Percentiles rank a stretch among this genome's conserved stretches.
phyloP scores from a whole-genome alignment of 1,139 yeast genomes.

The Blastobotrys persicus region DNA sequence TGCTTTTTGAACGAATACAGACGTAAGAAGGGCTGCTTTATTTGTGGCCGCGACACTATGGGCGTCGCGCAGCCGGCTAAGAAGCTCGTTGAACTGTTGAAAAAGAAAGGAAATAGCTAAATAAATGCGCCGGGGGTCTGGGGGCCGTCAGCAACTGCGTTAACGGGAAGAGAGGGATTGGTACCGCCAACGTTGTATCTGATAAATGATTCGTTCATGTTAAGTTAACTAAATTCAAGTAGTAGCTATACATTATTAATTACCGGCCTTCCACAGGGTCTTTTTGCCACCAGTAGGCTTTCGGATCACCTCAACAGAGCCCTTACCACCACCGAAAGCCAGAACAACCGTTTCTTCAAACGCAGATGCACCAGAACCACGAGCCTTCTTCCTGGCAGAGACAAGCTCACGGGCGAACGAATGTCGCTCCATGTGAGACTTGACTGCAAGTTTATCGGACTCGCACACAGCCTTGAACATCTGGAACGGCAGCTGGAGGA shows the following conservation, averaged over 20 bases:
- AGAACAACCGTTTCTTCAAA: slow-evolving; percentile 37
- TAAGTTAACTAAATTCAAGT: too few species aligned
- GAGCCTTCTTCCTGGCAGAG: slow-evolving; percentile 27
- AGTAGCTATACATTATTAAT: slow-evolving; percentile 13
- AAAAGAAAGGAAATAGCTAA: slow-evolving; percentile 1
- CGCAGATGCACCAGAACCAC: slow-evolving; percentile 18
- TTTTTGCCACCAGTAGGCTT: slow-evolving; percentile 33
- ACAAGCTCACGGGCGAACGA: slow-evolving; percentile 33
- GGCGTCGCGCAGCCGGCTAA: slow-evolving; percentile 31
- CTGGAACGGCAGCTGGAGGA: slow-evolving; percentile 31
- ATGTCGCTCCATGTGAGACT: slow-evolving; percentile 34
- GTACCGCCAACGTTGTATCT: too few species aligned
- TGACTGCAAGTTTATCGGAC: slow-evolving; percentile 28
- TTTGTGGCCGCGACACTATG: slow-evolving; percentile 45
- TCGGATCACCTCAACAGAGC: slow-evolving; percentile 37
- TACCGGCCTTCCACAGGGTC: slow-evolving; percentile 35
- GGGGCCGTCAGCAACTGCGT: too few species aligned
- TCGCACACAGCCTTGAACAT: slow-evolving; percentile 34
- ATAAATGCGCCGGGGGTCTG: too few species aligned
- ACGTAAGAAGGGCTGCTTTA: slow-evolving; percentile 49
- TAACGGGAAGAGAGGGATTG: too few species aligned
- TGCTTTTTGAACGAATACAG: slow-evolving; percentile 59
- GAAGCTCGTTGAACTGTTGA: slow-evolving; percentile 19
- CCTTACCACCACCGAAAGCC: slow-evolving; percentile 38
- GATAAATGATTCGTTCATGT: too few species aligned